These are phyloP conservation scores for Aphanomyces astaci DNA, from an alignment of 352 stramenopile genomes.

Conservation along the genomic window DNA sequence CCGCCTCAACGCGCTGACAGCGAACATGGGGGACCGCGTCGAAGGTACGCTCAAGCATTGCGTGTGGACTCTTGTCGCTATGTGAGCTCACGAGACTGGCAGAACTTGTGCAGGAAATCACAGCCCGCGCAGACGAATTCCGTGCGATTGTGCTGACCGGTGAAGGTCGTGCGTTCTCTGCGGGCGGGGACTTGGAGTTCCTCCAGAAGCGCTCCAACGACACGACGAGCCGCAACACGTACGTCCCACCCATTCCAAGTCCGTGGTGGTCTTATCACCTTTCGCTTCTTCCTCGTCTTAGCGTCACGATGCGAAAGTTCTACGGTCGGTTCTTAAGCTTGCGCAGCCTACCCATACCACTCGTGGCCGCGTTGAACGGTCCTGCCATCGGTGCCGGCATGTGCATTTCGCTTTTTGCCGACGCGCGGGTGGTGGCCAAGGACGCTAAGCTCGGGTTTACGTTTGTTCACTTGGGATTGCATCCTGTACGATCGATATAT, in stretches of 20 bases:
- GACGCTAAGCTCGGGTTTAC: conserved; percentile 81
- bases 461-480: conserved; percentile 79
- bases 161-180: conserved; percentile 71
- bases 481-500: conserved; percentile 36
- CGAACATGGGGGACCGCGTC: conserved; percentile 63
- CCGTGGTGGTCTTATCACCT: too few relatives aligned
- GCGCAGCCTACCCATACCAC: conserved; percentile 63
- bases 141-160: conserved; percentile 71
- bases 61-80: background rate
- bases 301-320: conserved; percentile 76
- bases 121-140: conserved; percentile 39
- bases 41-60: conserved; percentile 29
- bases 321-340: conserved; percentile 76
- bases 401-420: conserved; percentile 78
- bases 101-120: conserved; percentile 47
- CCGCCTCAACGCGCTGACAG: conserved; percentile 84
- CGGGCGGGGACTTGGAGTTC: conserved; percentile 80
- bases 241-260: background rate
- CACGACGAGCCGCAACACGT: conserved; percentile 70
- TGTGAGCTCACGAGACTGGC: conserved; percentile 30
- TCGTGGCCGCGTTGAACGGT: conserved; percentile 81
- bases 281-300: conserved; percentile 4
- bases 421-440: conserved; percentile 58
- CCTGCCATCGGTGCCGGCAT: conserved; percentile 66
- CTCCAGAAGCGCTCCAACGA: conserved; percentile 50